These are phyloP conservation scores for Yarrowia sp. DNA, from an alignment of 805 yeast genomes.

Conservation along the genomic window DNA sequence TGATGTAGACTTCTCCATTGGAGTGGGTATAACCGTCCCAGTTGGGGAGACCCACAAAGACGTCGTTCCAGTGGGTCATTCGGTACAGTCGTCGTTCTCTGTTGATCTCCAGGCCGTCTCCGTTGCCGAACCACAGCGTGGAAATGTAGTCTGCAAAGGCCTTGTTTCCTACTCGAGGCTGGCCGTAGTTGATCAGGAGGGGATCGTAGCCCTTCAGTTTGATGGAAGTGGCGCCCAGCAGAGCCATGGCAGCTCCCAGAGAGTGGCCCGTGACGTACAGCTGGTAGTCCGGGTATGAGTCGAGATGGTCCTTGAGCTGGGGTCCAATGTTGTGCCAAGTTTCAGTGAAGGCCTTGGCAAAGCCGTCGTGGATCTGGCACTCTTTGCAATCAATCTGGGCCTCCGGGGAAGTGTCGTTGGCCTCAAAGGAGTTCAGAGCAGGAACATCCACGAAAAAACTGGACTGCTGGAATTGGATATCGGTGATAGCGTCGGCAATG, in stretches of 20 bases:
- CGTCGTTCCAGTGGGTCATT: conserved; percentile 26
- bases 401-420: background rate
- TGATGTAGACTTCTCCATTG: conserved; percentile 23
- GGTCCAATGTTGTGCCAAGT: conserved; percentile 13
- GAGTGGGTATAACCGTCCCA: conserved; percentile 15
- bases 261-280: conserved; percentile 74
- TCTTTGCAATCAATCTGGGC: background rate
- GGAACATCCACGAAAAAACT: conserved; percentile 6
- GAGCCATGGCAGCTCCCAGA: conserved; percentile 73
- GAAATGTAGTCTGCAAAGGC: conserved; percentile 42
- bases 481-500: conserved; percentile 13
- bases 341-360: conserved; percentile 14
- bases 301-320: conserved; percentile 1
- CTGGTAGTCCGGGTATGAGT: conserved; percentile 55
- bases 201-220: conserved; percentile 60
- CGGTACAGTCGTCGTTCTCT: conserved; percentile 2
- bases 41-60: conserved; percentile 15
- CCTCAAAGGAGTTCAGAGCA: background rate
- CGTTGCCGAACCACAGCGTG: conserved; percentile 1
- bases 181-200: conserved; percentile 63
- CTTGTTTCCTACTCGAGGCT: conserved; percentile 67
- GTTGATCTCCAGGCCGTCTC: conserved; percentile 12
- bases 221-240: conserved; percentile 66
- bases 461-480: conserved; percentile 20
- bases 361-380: conserved; percentile 34